Evolutionary conservation across 345 rosid genomes (phyloP).

Genomic region (Capsella bursapastoris): DNA sequence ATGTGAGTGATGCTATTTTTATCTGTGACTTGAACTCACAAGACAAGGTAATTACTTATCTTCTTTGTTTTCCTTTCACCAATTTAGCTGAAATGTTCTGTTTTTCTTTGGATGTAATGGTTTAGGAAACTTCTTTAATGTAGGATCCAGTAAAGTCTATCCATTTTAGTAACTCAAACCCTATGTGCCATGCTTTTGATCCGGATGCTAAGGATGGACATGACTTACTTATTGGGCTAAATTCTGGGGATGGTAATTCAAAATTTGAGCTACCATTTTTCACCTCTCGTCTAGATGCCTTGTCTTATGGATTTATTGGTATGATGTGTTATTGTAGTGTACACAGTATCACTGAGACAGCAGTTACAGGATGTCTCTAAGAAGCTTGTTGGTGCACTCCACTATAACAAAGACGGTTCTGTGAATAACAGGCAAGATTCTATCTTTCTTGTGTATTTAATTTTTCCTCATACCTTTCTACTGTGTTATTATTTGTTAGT

Average conservation of each 20-base stretch:
- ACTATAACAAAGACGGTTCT: conserved; percentile 95
- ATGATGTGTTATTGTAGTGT: conserved; percentile 67
- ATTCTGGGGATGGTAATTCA: conserved; percentile 90
- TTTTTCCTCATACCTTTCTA: neutral
- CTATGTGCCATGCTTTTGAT: conserved; percentile 96
- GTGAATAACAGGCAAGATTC: conserved; percentile 81
- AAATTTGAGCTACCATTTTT: conserved; percentile 22
- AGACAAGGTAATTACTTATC: conserved; percentile 72
- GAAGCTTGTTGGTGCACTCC: conserved; percentile 93
- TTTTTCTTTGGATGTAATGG: conserved; percentile 14
- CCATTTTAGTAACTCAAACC: conserved; percentile 91
- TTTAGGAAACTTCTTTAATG: conserved; percentile 41
- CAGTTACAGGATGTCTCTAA: conserved; percentile 98
- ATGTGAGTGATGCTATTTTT: conserved; percentile 93
- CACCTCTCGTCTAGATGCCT: conserved; percentile 13
- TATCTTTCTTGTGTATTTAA: neutral
- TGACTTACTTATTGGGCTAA: conserved; percentile 92
- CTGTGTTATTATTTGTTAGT: neutral
- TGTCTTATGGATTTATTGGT: conserved; percentile 35
- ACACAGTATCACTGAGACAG: conserved; percentile 95
- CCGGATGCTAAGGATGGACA: conserved; percentile 97
- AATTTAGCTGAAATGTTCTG: conserved; percentile 21
- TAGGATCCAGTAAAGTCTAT: conserved; percentile 98
- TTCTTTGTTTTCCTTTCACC: neutral
- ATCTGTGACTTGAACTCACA: conserved; percentile 95